Conservation (phyloP, 2,329 filamentous ascomycete genomes). For the Neoarthrinium moseri region DNA sequence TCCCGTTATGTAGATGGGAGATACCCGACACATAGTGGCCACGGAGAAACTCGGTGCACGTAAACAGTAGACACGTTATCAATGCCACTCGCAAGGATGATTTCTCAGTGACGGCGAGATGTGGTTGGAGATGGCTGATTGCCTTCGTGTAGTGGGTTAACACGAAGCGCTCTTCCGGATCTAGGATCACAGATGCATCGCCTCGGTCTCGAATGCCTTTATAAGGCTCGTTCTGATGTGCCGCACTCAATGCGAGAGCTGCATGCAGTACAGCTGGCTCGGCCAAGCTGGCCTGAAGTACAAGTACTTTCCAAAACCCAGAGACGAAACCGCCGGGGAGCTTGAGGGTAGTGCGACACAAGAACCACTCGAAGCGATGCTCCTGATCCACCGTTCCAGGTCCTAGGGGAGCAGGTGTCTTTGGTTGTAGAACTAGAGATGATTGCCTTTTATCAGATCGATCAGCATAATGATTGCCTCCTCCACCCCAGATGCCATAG, state of each 20-base stretch:
- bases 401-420: conserved; percentile 7
- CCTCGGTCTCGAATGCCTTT: background rate
- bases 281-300: conserved; percentile 32
- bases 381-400: conserved; percentile 27
- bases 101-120: conserved; percentile 23
- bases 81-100: conserved; percentile 35
- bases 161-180: conserved; percentile 21
- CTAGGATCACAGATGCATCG: conserved; percentile 1
- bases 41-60: conserved; percentile 30
- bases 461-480: conserved; percentile 12
- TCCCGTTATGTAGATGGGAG: conserved; percentile 40
- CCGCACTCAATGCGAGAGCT: conserved; percentile 34
- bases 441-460: background rate
- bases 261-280: conserved; percentile 41
- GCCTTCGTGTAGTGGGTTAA: conserved; percentile 36
- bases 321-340: conserved; percentile 34
- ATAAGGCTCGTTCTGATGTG: conserved; percentile 24
- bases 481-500: conserved; percentile 28
- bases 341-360: conserved; percentile 32
- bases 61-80: conserved; percentile 35
- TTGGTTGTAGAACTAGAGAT: no score
- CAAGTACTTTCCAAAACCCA: conserved; percentile 35
- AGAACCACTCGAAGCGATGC: conserved; percentile 42
- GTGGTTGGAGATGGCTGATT: conserved; percentile 33
- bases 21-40: conserved; percentile 35